phyloP scores from a whole-genome alignment of 345 rosid genomes.

The Gossypium australe region DNA sequence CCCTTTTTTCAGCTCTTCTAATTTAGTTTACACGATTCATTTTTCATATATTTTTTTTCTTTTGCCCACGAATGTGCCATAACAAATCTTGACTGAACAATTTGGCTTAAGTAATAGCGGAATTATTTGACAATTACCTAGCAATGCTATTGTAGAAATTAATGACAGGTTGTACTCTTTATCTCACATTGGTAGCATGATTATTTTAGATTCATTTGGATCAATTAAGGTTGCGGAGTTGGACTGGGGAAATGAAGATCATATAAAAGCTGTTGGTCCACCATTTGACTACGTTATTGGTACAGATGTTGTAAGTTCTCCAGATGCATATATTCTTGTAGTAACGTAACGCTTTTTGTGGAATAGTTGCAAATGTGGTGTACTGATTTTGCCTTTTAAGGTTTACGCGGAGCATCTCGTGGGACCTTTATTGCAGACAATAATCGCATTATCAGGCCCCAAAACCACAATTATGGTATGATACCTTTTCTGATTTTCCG shows the following conservation, averaged over 20 bases:
- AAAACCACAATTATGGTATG: slow-evolving; percentile 77
- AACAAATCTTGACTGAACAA: background rate
- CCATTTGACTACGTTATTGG: slow-evolving; percentile 91
- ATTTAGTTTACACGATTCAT: background rate
- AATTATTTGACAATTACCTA: background rate
- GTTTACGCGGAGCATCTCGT: slow-evolving; percentile 91
- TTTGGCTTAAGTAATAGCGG: background rate
- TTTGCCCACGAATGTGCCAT: background rate
- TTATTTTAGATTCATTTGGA: slow-evolving; percentile 70
- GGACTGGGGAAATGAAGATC: slow-evolving; percentile 84
- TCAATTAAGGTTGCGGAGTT: slow-evolving; percentile 75
- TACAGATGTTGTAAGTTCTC: slow-evolving; percentile 83
- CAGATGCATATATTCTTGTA: background rate
- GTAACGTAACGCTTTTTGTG: background rate
- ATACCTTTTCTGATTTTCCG: background rate
- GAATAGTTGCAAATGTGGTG: background rate
- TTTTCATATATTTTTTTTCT: background rate
- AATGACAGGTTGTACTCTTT: background rate
- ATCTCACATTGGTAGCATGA: slow-evolving; percentile 10
- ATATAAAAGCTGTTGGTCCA: slow-evolving; percentile 62
- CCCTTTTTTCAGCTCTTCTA: background rate
- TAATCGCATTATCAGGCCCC: slow-evolving; percentile 66
- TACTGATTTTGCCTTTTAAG: slow-evolving; percentile 30
- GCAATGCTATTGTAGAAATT: background rate
- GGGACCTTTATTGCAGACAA: slow-evolving; percentile 71